A percentile compares a stretch with the other conserved stretches of the same genome.
Conservation (phyloP, 2,329 filamentous ascomycete genomes). For the Fusarium agapanthi region DNA sequence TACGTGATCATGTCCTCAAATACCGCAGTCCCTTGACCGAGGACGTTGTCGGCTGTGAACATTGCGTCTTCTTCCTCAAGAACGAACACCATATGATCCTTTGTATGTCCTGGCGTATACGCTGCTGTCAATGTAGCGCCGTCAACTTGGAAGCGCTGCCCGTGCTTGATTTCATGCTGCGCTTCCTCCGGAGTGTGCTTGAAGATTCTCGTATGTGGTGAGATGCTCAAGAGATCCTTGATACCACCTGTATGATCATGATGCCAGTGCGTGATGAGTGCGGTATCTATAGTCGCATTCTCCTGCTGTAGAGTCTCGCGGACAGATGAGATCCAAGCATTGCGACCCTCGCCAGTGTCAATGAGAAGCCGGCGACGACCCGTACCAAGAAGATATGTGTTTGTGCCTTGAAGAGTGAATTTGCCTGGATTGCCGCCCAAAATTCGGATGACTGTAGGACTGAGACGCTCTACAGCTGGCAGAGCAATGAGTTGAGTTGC, state of each 20-base stretch:
- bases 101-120: slow-evolving; percentile 73
- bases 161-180: slow-evolving; percentile 58
- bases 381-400: slow-evolving; percentile 90
- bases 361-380: slow-evolving; percentile 80
- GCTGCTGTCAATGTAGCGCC: slow-evolving; percentile 74
- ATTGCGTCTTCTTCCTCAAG: slow-evolving; percentile 82
- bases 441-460: slow-evolving; percentile 81
- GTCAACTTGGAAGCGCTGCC: slow-evolving; percentile 63
- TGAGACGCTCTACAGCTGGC: slow-evolving; percentile 79
- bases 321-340: slow-evolving; percentile 76
- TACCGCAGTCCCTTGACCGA: slow-evolving; percentile 86
- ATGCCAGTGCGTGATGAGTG: slow-evolving; percentile 93
- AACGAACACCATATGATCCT: slow-evolving; percentile 82
- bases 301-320: slow-evolving; percentile 72
- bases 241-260: slow-evolving; percentile 85
- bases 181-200: slow-evolving; percentile 68
- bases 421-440: slow-evolving; percentile 92
- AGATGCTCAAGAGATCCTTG: slow-evolving; percentile 69
- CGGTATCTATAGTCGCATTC: slow-evolving; percentile 71
- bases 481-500: slow-evolving; percentile 69
- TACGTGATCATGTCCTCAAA: slow-evolving; percentile 81
- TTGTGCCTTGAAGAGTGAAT: slow-evolving; percentile 80
- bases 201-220: slow-evolving; percentile 70
- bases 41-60: slow-evolving; percentile 89
- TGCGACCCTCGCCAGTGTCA: slow-evolving; percentile 86